Percentiles rank a stretch among this genome's conserved stretches.
Conservation (phyloP, 441 rosid species). For the Flueggea neowawraea region DNA sequence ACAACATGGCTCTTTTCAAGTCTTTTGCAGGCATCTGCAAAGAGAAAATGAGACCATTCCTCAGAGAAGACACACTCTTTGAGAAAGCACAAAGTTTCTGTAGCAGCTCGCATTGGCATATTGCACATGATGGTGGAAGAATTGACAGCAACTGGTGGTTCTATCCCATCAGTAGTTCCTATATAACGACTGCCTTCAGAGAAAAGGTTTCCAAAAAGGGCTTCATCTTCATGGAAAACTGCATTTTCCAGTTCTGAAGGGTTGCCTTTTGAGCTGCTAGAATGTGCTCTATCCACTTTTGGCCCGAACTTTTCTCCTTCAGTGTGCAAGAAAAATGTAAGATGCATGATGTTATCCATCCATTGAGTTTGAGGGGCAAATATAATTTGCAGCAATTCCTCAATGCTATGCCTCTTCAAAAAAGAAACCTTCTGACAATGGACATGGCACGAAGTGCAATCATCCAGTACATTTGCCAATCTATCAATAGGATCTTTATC, state of each 20-base stretch:
- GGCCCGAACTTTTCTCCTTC: constrained; percentile 87
- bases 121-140: constrained; percentile 57
- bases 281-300: constrained; percentile 68
- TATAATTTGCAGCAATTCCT: constrained; percentile 67
- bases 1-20: constrained; percentile 72
- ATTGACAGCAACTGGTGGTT: constrained; percentile 61
- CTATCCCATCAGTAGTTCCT: constrained; percentile 80
- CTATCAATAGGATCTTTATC: constrained; percentile 37
- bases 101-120: constrained; percentile 86
- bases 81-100: constrained; percentile 78
- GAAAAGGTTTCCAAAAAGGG: constrained; percentile 98
- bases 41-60: constrained; percentile 70
- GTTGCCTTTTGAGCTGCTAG: constrained; percentile 57
- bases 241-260: constrained; percentile 74
- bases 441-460: constrained; percentile 50
- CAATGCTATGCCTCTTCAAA: constrained; percentile 57
- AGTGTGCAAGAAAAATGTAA: constrained; percentile 64
- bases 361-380: constrained; percentile 82
- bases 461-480: constrained; percentile 30
- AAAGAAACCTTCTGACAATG: constrained; percentile 64
- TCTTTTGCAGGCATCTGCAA: constrained; percentile 71
- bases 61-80: constrained; percentile 68
- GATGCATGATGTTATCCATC: constrained; percentile 86
- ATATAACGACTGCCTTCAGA: constrained; percentile 81
- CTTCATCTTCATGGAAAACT: constrained; percentile 96